Evolutionary conservation across 805 yeast genomes (phyloP).

Genomic region (Ogataea henricii): DNA sequence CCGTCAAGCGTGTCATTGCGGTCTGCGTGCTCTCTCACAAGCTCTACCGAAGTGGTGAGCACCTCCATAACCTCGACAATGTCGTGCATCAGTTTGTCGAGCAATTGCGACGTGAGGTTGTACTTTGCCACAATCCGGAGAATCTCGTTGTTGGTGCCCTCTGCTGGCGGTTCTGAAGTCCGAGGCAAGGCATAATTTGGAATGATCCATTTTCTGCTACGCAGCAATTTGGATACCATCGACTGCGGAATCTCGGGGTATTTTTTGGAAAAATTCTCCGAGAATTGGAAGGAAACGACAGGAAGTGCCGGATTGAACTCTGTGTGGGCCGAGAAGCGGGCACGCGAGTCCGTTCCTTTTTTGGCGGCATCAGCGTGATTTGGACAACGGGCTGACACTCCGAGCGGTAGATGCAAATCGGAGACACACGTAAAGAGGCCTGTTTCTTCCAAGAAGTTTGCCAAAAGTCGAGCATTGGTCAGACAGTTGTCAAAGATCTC

Average conservation of each 20-base stretch:
- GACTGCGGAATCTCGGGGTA: conserved; percentile 86
- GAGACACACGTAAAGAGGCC: conserved; percentile 73
- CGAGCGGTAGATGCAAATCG: conserved; percentile 66
- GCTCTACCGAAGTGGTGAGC: conserved; percentile 49
- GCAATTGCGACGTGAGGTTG: conserved; percentile 60
- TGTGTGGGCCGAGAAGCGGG: conserved; percentile 36
- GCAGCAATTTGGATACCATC: conserved; percentile 66
- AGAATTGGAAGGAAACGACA: conserved; percentile 81
- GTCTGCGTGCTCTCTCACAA: conserved; percentile 38
- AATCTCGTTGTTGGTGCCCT: conserved; percentile 54
- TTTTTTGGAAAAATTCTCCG: conserved; percentile 52
- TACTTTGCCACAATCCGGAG: conserved; percentile 82
- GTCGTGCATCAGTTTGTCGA: conserved; percentile 66
- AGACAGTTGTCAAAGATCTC: conserved; percentile 62
- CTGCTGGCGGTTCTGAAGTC: conserved; percentile 44
- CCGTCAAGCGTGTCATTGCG: conserved; percentile 31
- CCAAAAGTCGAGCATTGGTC: conserved; percentile 69
- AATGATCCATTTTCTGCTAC: conserved; percentile 82
- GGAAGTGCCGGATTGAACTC: conserved; percentile 78
- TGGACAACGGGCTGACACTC: conserved; percentile 34
- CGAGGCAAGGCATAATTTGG: conserved; percentile 85
- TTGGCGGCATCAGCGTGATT: background rate
- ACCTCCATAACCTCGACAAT: conserved; percentile 54
- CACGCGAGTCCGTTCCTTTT: background rate
- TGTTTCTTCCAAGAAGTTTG: conserved; percentile 63